Evolutionary conservation across 2,329 filamentous ascomycete species (phyloP).

Genomic region (Malbranchea zuffiana): DNA sequence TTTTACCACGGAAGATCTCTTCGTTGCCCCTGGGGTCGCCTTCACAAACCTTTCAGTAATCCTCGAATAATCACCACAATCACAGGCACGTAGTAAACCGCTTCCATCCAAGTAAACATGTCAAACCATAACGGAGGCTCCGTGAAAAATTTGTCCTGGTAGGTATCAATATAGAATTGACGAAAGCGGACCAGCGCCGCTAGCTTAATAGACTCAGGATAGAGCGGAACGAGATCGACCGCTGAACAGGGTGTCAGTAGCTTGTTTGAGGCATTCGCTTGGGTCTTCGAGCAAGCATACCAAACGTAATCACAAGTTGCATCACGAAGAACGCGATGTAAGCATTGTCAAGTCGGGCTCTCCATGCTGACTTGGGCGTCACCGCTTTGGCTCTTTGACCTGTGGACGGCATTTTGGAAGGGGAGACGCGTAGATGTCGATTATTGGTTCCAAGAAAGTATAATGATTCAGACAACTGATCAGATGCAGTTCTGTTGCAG

Average conservation of each 20-base stretch:
- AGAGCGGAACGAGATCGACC: slow-evolving; percentile 51
- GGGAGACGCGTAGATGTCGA: too few species aligned
- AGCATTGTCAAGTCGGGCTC: slow-evolving; percentile 29
- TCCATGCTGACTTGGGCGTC: slow-evolving; percentile 19
- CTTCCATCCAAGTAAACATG: slow-evolving; percentile 47
- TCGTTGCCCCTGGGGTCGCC: neutral
- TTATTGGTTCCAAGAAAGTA: too few species aligned
- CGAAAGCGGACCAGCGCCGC: slow-evolving; percentile 41
- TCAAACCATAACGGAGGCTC: slow-evolving; percentile 50
- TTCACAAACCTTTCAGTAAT: slow-evolving; percentile 38
- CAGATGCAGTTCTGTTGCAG: too few species aligned
- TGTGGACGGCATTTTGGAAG: slow-evolving; percentile 1
- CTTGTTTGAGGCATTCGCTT: neutral
- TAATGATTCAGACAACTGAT: too few species aligned
- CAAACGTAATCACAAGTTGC: slow-evolving; percentile 51
- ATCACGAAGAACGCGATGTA: slow-evolving; percentile 51
- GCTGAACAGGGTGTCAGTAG: slow-evolving; percentile 29
- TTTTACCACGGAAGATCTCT: neutral
- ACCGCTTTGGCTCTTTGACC: neutral
- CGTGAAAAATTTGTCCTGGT: slow-evolving; percentile 54
- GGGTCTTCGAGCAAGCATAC: slow-evolving; percentile 31
- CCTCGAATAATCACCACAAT: slow-evolving; percentile 50
- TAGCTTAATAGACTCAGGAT: slow-evolving; percentile 43
- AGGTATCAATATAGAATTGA: slow-evolving; percentile 49
- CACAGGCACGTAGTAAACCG: slow-evolving; percentile 50